Conservation (phyloP, 2,329 filamentous ascomycete genomes). For the Penicillium aurantiogriseum region DNA sequence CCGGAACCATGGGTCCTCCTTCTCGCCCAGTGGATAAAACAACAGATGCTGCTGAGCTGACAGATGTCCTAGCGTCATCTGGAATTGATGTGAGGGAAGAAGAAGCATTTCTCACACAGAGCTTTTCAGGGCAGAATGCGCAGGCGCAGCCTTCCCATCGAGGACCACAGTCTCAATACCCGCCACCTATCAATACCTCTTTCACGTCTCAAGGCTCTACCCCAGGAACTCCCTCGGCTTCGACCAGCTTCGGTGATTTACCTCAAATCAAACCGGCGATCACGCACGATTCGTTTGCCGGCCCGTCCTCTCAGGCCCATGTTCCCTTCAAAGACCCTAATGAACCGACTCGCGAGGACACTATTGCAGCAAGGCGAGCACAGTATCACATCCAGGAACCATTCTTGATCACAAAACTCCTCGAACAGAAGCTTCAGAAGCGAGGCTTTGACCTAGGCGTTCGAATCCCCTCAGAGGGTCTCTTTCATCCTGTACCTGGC, state of each 20-base stretch:
- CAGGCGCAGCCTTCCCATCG: slow-evolving; percentile 35
- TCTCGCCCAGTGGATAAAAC: slow-evolving; percentile 56
- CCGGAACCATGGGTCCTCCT: slow-evolving; percentile 62
- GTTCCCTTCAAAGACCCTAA: slow-evolving; percentile 65
- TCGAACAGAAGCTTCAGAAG: slow-evolving; percentile 58
- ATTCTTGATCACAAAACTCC: slow-evolving; percentile 64
- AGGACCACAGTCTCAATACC: slow-evolving; percentile 49
- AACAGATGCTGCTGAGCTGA: slow-evolving; percentile 65
- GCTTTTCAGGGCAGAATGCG: slow-evolving; percentile 45
- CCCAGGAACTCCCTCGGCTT: slow-evolving; percentile 41
- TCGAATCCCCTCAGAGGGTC: slow-evolving; percentile 57
- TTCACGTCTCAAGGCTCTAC: slow-evolving; percentile 44
- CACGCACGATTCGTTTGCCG: slow-evolving; percentile 60
- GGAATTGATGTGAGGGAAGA: slow-evolving; percentile 86
- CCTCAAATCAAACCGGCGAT: slow-evolving; percentile 54
- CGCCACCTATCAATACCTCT: slow-evolving; percentile 47
- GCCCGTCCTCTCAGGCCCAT: slow-evolving; percentile 63
- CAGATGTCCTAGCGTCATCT: slow-evolving; percentile 78
- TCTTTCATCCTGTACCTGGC: slow-evolving; percentile 47
- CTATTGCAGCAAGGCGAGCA: slow-evolving; percentile 60
- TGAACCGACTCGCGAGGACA: slow-evolving; percentile 61
- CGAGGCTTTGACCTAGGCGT: slow-evolving; percentile 59
- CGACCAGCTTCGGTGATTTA: slow-evolving; percentile 52
- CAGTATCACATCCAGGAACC: slow-evolving; percentile 71
- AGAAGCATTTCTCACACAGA: slow-evolving; percentile 72